These are phyloP conservation scores for Ramularia collo-cygni DNA, from an alignment of 2,329 filamentous ascomycete species.

Conservation along the genomic window DNA sequence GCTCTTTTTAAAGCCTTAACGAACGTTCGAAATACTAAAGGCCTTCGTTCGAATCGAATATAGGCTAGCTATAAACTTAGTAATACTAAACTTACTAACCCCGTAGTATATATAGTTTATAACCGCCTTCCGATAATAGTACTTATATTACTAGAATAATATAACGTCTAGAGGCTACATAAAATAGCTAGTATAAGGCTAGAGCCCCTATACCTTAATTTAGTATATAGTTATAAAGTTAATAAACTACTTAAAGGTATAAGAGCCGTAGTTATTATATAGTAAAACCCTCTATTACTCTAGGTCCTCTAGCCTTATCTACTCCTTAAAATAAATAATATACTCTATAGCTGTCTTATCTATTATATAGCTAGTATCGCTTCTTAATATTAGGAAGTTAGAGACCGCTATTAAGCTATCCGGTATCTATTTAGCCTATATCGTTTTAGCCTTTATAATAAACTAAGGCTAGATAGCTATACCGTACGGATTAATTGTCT, in stretches of 20 bases:
- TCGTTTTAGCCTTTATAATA: not conserved
- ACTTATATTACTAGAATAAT: not conserved
- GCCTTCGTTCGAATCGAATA: not conserved
- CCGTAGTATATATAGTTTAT: not conserved
- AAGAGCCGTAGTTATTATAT: slow-evolving; percentile 1
- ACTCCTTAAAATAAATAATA: not conserved
- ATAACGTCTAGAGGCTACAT: not conserved
- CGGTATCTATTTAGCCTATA: slow-evolving; percentile 1
- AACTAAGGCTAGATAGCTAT: not conserved
- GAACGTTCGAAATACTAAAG: not conserved
- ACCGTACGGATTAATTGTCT: not conserved
- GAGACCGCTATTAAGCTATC: not conserved
- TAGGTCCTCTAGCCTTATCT: not conserved
- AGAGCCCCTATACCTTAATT: not conserved
- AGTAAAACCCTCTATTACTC: not conserved
- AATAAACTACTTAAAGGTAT: not conserved
- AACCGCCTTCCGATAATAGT: slow-evolving; percentile 1
- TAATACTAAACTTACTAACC: not conserved
- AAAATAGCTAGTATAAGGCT: not conserved
- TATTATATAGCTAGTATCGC: slow-evolving; percentile 1
- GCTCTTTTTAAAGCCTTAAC: not conserved
- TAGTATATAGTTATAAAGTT: not conserved
- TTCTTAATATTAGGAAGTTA: not conserved
- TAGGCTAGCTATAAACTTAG: not conserved
- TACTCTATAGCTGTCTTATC: not conserved